These are phyloP conservation scores for Jacaranda copaia DNA, from an alignment of 257 asterid species.

Conservation along the genomic window DNA sequence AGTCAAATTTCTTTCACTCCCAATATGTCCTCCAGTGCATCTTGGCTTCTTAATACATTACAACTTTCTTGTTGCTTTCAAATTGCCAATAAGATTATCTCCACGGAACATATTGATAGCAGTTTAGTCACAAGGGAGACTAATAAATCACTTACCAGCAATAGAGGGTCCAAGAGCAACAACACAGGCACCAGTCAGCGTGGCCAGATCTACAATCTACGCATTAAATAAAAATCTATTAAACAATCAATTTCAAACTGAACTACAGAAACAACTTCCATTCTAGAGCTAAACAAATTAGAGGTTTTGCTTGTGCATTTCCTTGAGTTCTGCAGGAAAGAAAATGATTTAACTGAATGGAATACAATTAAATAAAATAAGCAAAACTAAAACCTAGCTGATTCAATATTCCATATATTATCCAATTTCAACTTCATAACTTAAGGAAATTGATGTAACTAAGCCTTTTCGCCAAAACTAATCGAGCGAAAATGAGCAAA, in stretches of 20 bases:
- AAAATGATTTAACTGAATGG: background rate
- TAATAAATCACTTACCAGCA: constrained; percentile 67
- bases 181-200: constrained; percentile 92
- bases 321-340: background rate
- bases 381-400: background rate
- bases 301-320: background rate
- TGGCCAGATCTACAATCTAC: constrained; percentile 95
- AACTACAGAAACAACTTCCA: background rate
- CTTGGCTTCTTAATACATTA: too few species aligned
- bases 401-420: background rate
- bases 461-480: background rate
- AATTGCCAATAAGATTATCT: background rate
- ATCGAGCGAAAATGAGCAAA: background rate
- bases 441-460: background rate
- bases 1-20: background rate
- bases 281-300: constrained; percentile 1
- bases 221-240: constrained; percentile 29
- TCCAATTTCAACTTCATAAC: background rate
- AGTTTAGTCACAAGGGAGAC: background rate
- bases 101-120: background rate
- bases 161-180: constrained; percentile 98
- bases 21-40: background rate
- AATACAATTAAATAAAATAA: background rate
- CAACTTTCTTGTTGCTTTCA: constrained; percentile 16
- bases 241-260: constrained; percentile 16